Evolutionary conservation across 148 eudicot species (phyloP).

Genomic region (Fallopia convolvulus): DNA sequence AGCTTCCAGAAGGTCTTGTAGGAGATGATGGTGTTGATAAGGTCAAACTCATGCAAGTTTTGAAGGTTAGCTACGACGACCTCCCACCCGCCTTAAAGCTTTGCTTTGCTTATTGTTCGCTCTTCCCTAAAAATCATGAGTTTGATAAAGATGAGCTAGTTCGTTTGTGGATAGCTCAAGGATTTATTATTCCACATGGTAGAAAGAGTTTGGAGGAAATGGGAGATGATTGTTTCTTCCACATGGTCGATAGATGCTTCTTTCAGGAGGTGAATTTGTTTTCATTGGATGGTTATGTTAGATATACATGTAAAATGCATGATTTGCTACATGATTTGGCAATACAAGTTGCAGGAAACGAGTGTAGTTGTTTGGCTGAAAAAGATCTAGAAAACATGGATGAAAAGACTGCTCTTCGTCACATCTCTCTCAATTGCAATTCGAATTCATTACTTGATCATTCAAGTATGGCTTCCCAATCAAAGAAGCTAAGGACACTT

Average conservation of each 20-base stretch:
- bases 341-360: not conserved
- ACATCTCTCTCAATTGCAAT: not conserved
- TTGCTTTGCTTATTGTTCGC: constrained; percentile 17
- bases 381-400: too few species aligned
- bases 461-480: not conserved
- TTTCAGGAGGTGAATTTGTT: not conserved
- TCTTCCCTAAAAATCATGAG: constrained; percentile 12
- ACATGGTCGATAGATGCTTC: constrained; percentile 7
- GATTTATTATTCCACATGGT: not conserved
- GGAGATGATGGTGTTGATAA: not conserved
- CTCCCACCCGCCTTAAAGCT: not conserved
- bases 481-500: not conserved
- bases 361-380: too few species aligned
- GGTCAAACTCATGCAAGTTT: not conserved
- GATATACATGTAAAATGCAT: constrained; percentile 7
- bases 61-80: not conserved
- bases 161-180: constrained; percentile 19
- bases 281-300: too few species aligned
- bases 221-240: not conserved
- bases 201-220: not conserved
- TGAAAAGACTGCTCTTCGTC: not conserved
- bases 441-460: not conserved
- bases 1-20: not conserved
- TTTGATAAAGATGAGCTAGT: constrained; percentile 5
- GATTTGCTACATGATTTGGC: constrained; percentile 13